Evolutionary conservation across 2,329 filamentous ascomycete species (phyloP).

Genomic region (Fusarium chaquense): DNA sequence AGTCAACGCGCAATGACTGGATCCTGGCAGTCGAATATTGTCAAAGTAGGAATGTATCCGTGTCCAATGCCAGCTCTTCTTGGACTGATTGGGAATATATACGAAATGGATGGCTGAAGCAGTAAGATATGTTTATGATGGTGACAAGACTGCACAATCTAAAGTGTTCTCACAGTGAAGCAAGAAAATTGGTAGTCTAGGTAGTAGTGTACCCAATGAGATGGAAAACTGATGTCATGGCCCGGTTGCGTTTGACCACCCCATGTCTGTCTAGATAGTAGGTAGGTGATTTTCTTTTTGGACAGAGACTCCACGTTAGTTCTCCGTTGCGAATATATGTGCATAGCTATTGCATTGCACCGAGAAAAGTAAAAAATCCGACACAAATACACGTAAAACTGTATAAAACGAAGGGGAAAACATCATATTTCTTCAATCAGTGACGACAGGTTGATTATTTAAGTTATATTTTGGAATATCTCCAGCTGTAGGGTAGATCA

Average conservation of each 20-base stretch:
- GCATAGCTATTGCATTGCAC: neutral
- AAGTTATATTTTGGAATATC: neutral
- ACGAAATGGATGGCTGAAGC: neutral
- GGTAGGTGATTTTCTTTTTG: no score
- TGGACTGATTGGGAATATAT: neutral
- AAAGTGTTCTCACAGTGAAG: neutral
- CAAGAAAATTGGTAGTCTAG: neutral
- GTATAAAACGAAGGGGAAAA: neutral
- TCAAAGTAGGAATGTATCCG: neutral
- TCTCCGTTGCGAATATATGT: neutral
- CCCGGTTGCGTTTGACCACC: neutral
- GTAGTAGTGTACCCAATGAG: neutral
- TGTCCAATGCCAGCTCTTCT: neutral
- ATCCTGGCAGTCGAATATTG: neutral
- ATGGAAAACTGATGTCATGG: slow-evolving; percentile 33
- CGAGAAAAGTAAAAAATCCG: neutral
- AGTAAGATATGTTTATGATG: neutral
- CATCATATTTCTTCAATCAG: neutral
- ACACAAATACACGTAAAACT: no score
- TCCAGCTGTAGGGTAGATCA: neutral
- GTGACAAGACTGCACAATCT: neutral
- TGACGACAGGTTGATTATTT: neutral
- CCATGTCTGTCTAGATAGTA: no score
- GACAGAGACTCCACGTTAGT: neutral
- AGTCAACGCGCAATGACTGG: neutral